Evolutionary conservation across 2,329 filamentous ascomycete species (phyloP), one percentile per base, ranked within the genome.

Genomic region (Phoma herbarum): DNA sequence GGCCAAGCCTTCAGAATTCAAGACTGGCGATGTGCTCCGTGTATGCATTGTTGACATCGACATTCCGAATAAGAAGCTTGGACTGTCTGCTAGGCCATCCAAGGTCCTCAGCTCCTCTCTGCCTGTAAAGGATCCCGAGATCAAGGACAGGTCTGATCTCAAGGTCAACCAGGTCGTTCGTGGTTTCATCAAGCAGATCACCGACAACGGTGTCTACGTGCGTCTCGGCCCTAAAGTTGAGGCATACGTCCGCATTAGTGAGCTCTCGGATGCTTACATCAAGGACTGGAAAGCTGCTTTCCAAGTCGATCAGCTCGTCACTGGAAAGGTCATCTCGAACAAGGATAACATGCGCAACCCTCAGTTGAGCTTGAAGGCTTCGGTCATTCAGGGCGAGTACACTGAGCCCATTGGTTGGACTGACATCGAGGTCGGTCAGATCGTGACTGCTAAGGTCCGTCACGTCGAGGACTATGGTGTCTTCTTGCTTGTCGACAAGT

Each of bases 281-380:
- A 98, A 98, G 78, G 92, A 98, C 61, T 99, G 95, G 95, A 96
- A 97, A 80, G 87, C 91, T 33, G 83, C 89, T 43, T 97, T 94
- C 79, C 88, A 95, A 69, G 81, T 94, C 46, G 92, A 96, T 70
- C 93, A 98, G 77, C 84, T 99, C 6, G 92, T 99, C 52, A 92
- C 90, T 77, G 95, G 93, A 50, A 92, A 94, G 64, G 84, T 99
- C 59, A 86, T 90, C 45, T 82, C 87, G 2, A 85, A 93, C 25
- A 90, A 97, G 67, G 70, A 83, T 6, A 82, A 84, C 35, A 82
- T 87, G 25, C 87, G 88, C 57, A 91, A 93, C 68, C 80, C 96
- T 26, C 92, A 96, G 74, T 84, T 99, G 82, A 96, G 88, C 70
- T 81, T 99, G 73, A 98, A 96, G 80, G 84, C 88, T 43, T 97